Percentiles rank a stretch among this genome's conserved stretches.
phyloP scores from a whole-genome alignment of 2,329 filamentous ascomycete genomes.

The Stagonosporopsis chrysanthemi region DNA sequence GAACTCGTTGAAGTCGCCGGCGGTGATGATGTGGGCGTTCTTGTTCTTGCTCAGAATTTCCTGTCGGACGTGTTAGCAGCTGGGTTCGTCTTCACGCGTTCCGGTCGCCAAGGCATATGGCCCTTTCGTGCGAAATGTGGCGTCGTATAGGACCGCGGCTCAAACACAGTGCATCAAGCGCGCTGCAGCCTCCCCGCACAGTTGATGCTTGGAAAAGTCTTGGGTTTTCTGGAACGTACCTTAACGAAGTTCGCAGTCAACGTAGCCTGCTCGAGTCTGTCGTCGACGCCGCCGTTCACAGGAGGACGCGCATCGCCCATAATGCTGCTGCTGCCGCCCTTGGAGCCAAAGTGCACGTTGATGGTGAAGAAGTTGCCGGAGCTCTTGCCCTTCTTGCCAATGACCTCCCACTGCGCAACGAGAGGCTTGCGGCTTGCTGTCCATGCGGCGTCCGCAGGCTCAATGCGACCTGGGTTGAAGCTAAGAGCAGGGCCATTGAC shows the following conservation, averaged over 20 bases:
- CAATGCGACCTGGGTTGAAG: slow-evolving; percentile 74
- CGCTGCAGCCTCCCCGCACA: slow-evolving; percentile 26
- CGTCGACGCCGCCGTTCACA: slow-evolving; percentile 68
- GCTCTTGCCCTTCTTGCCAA: slow-evolving; percentile 58
- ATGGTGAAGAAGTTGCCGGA: slow-evolving; percentile 67
- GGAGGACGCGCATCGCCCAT: slow-evolving; percentile 72
- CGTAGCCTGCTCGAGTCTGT: slow-evolving; percentile 64
- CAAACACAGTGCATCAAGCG: slow-evolving; percentile 15
- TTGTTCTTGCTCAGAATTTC: slow-evolving; percentile 64
- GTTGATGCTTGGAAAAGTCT: slow-evolving; percentile 12
- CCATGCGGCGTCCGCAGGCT: slow-evolving; percentile 68
- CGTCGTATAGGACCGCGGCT: slow-evolving; percentile 21
- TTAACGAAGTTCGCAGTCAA: slow-evolving; percentile 59
- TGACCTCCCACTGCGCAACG: slow-evolving; percentile 69
- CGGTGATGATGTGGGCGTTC: slow-evolving; percentile 65
- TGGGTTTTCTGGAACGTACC: slow-evolving; percentile 29
- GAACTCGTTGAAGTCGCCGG: slow-evolving; percentile 79
- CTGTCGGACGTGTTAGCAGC: slow-evolving; percentile 43
- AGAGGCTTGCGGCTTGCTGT: slow-evolving; percentile 70
- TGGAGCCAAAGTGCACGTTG: slow-evolving; percentile 73
- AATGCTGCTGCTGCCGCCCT: slow-evolving; percentile 69
- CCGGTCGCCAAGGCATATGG: background rate
- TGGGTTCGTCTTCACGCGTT: background rate
- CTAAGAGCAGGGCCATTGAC: slow-evolving; percentile 65
- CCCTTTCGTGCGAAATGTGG: slow-evolving; percentile 28